Evolutionary conservation across 2,329 filamentous ascomycete genomes (phyloP).

Genomic region (Talaromyces sp.): DNA sequence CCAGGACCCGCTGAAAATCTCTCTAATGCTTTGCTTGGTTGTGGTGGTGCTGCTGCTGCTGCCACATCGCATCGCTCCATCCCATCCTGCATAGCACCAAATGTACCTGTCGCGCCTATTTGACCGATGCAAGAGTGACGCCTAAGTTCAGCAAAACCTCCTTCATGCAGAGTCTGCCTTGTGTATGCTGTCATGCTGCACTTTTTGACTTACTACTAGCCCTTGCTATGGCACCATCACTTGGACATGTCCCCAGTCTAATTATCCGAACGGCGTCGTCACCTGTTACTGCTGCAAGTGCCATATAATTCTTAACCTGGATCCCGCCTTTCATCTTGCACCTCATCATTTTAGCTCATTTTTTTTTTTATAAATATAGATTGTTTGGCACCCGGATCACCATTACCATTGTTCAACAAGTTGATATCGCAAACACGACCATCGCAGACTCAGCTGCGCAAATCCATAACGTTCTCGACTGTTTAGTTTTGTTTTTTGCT

Average conservation of each 20-base stretch:
- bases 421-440: constrained; percentile 8
- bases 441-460: constrained; percentile 1
- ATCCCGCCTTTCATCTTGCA: constrained; percentile 6
- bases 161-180: constrained; percentile 35
- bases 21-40: constrained; percentile 7
- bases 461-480: not conserved
- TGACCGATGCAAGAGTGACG: constrained; percentile 17
- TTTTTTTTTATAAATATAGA: constrained; percentile 13
- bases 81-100: constrained; percentile 16
- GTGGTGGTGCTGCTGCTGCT: not conserved
- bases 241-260: constrained; percentile 25
- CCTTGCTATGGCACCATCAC: constrained; percentile 26
- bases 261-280: constrained; percentile 27
- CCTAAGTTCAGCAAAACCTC: constrained; percentile 15
- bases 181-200: constrained; percentile 28
- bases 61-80: constrained; percentile 17
- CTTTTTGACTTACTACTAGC: constrained; percentile 21
- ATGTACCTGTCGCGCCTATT: constrained; percentile 20
- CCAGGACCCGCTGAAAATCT: constrained; percentile 14
- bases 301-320: constrained; percentile 11
- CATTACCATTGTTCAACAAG: not conserved
- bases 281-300: constrained; percentile 23
- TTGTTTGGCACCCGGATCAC: constrained; percentile 4
- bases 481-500: not conserved
- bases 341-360: not conserved